Evolutionary conservation across 495 filamentous ascomycete species (phyloP), one percentile per base, ranked within the genome.

Genomic region (Hyaloscypha bicolor): DNA sequence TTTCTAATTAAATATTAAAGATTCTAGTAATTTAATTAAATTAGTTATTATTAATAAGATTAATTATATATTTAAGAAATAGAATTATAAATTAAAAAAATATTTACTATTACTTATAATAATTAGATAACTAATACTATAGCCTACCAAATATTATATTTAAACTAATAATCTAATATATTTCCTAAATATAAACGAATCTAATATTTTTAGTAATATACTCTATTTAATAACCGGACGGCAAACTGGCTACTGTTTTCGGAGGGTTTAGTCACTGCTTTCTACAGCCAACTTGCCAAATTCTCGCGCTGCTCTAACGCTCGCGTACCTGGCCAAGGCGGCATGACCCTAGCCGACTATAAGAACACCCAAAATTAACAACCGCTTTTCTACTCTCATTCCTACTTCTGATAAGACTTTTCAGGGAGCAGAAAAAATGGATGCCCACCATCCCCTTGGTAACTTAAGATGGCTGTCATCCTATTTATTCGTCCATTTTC

Each of bases 271-370:
- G 33, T 9, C 33, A 9, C 33, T 37, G 33, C 33, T 25, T n/a
- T 53, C 51, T 25, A 14, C 51, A 19, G 51, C 51, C 51, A 14
- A 53, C 51, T 53, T 53, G 51, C 33, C 33, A 9, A 37, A 4
- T 37, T 37, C 33, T 37, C 33, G 33, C 33, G 33, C 33, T 37
- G 33, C 51, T 25, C 51, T 53, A 53, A 25, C 16, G 51, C 51
- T 53, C 59, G 59, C 59, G 19, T 61, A 61, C 37, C 59, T 45
- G 33, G 59, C 59, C 59, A 61, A 61, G 59, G 59, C 59, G 33
- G 59, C 59, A 61, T 32, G 59, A 22, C 59, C 33, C 3, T 25
- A 29, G 59, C 59, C 37, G 14, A 22, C 59, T 39, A 53, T 14
- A 53, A 19, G 51, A 53, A 53, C 51, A 53, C 51, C 51, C 51